Evolutionary conservation across 2,329 filamentous ascomycete species (phyloP), one percentile per base, ranked within the genome.

Genomic region (Cercospora berteroae): DNA sequence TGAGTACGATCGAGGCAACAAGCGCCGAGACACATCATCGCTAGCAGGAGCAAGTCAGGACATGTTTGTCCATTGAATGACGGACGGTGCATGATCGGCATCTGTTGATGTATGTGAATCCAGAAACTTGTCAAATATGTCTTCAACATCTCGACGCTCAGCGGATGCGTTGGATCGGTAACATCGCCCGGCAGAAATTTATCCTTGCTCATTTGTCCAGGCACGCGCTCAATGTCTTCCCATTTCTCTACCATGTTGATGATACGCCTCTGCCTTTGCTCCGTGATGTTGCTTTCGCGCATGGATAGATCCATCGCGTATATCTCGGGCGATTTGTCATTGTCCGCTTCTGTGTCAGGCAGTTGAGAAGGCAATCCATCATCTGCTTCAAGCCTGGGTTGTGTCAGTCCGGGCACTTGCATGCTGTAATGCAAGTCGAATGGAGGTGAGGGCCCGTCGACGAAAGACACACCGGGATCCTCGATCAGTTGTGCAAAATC

Each of bases 81-180:
- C 4, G 95, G 93, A 76, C 94, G 93, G 79, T 99, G 95, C 58
- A 98, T 83, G 67, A 99, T 97, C 1, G 95, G 95, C 70, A 98
- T 85, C 78, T 98, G 95, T 63, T 94, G 90, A 78, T 95, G 96
- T 75, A 97, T 96, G 78, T 97, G 91, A 63, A 91, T 85, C 95
- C 95, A 99, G 79, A 96, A 99, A 1, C 93, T 96, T 10, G 89
- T 87, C 71, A 96, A 93, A 76, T 97, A 98, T 3, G 89, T 90
- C 80, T 97, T 93, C 91, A 98, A 96, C 92, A 97, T 97, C 74
- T 90, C 88, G 74, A 94, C 85, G 78, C 94, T 96, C 69, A 98
- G 82, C 5, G 88, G 84, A 73, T 89, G 88, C 29, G 79, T 79
- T 55, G 86, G 82, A 58, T 84, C 82, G 64, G 89, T 87, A 63